These are phyloP conservation scores for Narthecium ossifragum DNA, from an alignment of 106 monocot genomes.

Conservation along the genomic window DNA sequence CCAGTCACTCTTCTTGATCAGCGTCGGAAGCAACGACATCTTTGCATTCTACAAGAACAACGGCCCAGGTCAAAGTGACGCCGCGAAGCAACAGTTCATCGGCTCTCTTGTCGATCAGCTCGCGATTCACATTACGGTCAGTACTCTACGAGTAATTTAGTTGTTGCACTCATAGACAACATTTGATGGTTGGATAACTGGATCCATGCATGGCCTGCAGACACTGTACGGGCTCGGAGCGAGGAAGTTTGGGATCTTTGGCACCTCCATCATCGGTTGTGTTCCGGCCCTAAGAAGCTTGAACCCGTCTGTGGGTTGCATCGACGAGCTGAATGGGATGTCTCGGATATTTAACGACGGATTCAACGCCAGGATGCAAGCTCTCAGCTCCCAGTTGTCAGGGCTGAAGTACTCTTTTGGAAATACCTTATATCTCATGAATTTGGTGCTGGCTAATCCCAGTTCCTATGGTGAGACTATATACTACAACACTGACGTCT, in stretches of 20 bases:
- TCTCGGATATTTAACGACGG: constrained; percentile 15
- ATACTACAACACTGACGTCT: background rate
- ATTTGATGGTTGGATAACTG: background rate
- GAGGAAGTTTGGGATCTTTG: constrained; percentile 28
- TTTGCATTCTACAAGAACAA: constrained; percentile 3
- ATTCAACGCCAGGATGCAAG: constrained; percentile 3
- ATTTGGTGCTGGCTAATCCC: background rate
- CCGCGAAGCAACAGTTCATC: constrained; percentile 19
- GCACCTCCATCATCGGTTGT: constrained; percentile 21
- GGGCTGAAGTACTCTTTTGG: constrained; percentile 35
- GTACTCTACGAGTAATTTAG: no score
- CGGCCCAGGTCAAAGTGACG: background rate
- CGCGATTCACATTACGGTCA: constrained; percentile 20
- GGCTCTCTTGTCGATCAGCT: constrained; percentile 4
- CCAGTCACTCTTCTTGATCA: constrained; percentile 24
- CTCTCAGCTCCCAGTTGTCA: constrained; percentile 8
- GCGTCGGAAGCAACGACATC: constrained; percentile 31
- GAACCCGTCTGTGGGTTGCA: constrained; percentile 11
- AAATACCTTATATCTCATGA: constrained; percentile 9
- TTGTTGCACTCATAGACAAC: no score
- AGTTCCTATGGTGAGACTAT: background rate
- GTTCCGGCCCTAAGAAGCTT: constrained; percentile 15
- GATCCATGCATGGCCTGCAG: constrained; percentile 5
- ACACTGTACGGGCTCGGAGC: constrained; percentile 24
- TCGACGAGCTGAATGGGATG: constrained; percentile 18